Conservation (phyloP, 352 stramenopile genomes). For the Phytophthora meadii region DNA sequence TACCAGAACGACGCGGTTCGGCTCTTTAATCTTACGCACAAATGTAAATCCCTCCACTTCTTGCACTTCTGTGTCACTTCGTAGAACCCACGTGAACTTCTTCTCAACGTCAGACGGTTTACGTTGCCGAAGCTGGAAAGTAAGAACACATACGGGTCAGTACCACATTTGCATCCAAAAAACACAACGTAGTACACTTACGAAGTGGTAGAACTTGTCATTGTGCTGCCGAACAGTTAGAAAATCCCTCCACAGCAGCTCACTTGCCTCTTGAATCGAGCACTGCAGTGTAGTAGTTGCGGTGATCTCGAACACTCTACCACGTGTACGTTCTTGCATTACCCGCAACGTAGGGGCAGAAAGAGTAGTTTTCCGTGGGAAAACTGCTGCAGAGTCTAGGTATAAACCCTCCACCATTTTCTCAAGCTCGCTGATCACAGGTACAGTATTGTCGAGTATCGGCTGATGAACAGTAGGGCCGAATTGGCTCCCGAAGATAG, state of each 20-base stretch:
- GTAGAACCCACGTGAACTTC: slow-evolving; percentile 28
- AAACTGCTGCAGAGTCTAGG: slow-evolving; percentile 24
- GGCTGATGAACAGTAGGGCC: neutral
- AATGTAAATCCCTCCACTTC: slow-evolving; percentile 30
- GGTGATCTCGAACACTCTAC: slow-evolving; percentile 24
- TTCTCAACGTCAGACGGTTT: slow-evolving; percentile 29
- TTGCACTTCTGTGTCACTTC: neutral
- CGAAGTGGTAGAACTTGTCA: slow-evolving; percentile 39
- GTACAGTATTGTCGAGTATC: neutral
- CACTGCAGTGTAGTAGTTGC: slow-evolving; percentile 13
- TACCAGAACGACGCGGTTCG: slow-evolving; percentile 30
- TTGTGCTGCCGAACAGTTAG: slow-evolving; percentile 16
- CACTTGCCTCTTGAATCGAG: slow-evolving; percentile 22
- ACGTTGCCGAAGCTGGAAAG: slow-evolving; percentile 17
- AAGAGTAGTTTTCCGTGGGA: neutral
- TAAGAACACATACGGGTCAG: neutral
- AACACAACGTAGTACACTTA: slow-evolving; percentile 10
- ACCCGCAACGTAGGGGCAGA: neutral
- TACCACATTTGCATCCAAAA: neutral
- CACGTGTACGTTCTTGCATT: neutral
- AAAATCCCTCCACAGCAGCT: slow-evolving; percentile 27
- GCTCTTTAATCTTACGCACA: slow-evolving; percentile 38
- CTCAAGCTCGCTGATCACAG: slow-evolving; percentile 32
- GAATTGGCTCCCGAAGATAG: neutral
- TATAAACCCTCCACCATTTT: slow-evolving; percentile 26